Evolutionary conservation across 306 rosid genomes (phyloP).

Genomic region (Amphicarpaea edgeworthii): DNA sequence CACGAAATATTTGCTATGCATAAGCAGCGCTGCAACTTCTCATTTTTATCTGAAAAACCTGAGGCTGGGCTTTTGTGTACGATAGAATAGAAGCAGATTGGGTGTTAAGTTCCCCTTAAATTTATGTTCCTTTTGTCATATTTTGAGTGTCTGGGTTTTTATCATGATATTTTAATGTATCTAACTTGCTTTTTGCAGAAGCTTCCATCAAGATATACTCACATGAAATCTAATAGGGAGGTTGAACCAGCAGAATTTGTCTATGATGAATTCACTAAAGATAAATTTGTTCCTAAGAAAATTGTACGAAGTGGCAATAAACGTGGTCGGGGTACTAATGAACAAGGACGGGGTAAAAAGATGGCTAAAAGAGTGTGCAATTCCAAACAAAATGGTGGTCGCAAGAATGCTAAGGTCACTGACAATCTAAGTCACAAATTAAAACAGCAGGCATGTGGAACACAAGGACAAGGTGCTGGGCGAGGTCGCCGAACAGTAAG

Average conservation of each 20-base stretch:
- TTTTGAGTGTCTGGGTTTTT: constrained; percentile 7
- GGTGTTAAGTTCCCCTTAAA: constrained; percentile 22
- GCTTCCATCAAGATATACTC: constrained; percentile 65
- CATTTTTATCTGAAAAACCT: background rate
- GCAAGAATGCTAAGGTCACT: constrained; percentile 53
- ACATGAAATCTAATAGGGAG: constrained; percentile 63
- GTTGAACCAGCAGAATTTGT: constrained; percentile 56
- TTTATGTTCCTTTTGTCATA: constrained; percentile 9
- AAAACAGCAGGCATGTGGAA: constrained; percentile 62
- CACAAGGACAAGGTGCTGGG: constrained; percentile 70
- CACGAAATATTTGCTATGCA: constrained; percentile 1
- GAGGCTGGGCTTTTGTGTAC: background rate
- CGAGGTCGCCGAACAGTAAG: constrained; percentile 94
- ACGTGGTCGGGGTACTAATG: constrained; percentile 78
- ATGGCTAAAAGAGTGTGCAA: constrained; percentile 59
- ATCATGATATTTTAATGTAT: constrained; percentile 17
- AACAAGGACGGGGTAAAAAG: constrained; percentile 74
- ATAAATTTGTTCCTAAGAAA: constrained; percentile 58
- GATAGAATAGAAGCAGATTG: constrained; percentile 3
- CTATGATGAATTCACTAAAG: constrained; percentile 52
- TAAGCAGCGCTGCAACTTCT: background rate
- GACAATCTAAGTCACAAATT: constrained; percentile 60
- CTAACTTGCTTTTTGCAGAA: constrained; percentile 57
- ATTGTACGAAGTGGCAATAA: constrained; percentile 61
- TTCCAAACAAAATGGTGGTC: constrained; percentile 55